Base-by-base conservation (phyloP, 345 rosid species). In the Aquilaria sinensis region DNA sequence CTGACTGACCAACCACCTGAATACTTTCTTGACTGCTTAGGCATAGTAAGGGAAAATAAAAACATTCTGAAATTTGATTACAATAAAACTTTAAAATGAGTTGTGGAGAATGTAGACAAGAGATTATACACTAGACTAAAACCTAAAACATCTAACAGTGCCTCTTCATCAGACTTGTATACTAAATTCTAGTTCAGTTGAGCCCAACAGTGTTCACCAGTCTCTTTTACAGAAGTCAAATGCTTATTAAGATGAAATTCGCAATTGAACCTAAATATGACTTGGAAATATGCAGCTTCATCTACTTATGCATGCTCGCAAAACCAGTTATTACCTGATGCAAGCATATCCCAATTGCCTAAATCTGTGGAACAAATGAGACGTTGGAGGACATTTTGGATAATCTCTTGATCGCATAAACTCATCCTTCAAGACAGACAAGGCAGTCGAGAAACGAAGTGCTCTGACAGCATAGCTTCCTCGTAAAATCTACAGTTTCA, bases 351-450 rank as follows among this genome's bases (percentile, higher is more conserved):
- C 97, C 81, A 94, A 77, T 60, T 94, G 95, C 66, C 95, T 86
- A 75, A 94, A 90, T 69, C 87, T 85, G 78, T 94, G 89, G 80
- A 94, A 94, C 78, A 94, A 70, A 66, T 75, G 95, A 57, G 99
- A 88, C 51, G 97, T 86, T 68, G 92, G 93, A 45, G 96, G 95
- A 70, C 97, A 94, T 64, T 90, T 88, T 71, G 99, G 99, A 77
- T 94, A 88, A 80, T 90, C 95, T 85, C 99, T 84, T 46, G 99
- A 94, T n/a, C 97, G 95, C 75, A 86, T 71, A 74, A 94, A 90
- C 72, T 94, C 99, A 61, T 90, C 97, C 78, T 90, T 94, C 70
- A 94, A 70, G 63, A 86, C 96, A 12, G 95, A 85, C 77, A 94
- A 75, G 66, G 99, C 93, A 37, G 96, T 84, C 64, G 96, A 80